Evolutionary conservation across 257 asterid species (phyloP).

Genomic region (Gentiana straminea): DNA sequence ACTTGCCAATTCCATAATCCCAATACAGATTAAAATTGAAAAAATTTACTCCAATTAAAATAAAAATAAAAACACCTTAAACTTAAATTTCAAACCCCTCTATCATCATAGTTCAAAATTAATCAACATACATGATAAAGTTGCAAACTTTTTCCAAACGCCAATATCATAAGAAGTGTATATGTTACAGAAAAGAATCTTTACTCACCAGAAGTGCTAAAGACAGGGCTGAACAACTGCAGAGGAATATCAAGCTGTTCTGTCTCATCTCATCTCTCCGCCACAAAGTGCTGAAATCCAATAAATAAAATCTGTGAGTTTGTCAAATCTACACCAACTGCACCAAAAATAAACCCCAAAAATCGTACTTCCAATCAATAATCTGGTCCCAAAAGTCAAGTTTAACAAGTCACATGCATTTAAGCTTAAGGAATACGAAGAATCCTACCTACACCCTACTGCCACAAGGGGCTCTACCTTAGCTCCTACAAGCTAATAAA

Average conservation of each 20-base stretch:
- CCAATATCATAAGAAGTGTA: neutral
- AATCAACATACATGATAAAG: constrained; percentile 1
- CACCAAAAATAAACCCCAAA: constrained; percentile 19
- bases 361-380: constrained; percentile 9
- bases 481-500: too few relatives aligned
- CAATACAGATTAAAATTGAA: neutral
- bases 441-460: too few relatives aligned
- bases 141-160: constrained; percentile 1
- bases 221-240: constrained; percentile 13
- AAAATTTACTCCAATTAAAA: neutral
- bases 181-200: neutral
- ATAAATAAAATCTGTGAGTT: constrained; percentile 4
- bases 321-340: constrained; percentile 21
- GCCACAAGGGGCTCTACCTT: too few relatives aligned
- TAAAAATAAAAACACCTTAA: neutral
- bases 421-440: too few relatives aligned
- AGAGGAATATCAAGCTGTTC: too few relatives aligned
- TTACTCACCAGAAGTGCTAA: constrained; percentile 19
- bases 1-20: neutral
- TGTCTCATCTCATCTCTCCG: neutral
- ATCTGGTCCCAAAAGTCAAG: constrained; percentile 26
- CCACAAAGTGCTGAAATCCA: constrained; percentile 15
- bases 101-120: neutral
- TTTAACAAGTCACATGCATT: neutral
- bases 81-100: neutral